Base-by-base conservation (phyloP, 163 green algal species). In the Chlorella variabilis region DNA sequence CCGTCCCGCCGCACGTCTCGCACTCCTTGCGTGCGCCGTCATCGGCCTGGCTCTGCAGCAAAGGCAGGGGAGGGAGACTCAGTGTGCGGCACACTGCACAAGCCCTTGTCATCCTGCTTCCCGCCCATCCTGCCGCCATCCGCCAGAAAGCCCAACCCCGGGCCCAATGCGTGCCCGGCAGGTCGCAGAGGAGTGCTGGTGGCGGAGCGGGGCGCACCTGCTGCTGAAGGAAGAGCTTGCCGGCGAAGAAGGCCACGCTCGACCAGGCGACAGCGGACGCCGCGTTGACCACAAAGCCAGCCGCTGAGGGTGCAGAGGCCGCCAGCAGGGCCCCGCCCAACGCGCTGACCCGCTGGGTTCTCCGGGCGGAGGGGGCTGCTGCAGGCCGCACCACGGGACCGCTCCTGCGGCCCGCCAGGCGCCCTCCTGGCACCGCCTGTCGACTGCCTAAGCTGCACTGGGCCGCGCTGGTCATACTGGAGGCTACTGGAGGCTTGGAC, bases 221-320 rank as follows among this genome's bases (percentile, higher is more conserved):
- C 68, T 75, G 68, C 34, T 77, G 54, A 17, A 85, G 45, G 23
- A 75, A 54, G 27, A 85, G 36, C 25, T 39, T 39, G 36, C 49
- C 54, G 11, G 36, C 80, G n/a, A 85, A 45, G 3, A 8, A 75
- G 25, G 58, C 70, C 20, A 42, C 80, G 4, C 36, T 39, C 23
- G 54, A 17, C 80, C 80, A 85, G 36, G 70, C 70, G 13, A 45
- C 18, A 18, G 78, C 65, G 17, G 78, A 84, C 5, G 49, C 58
- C 13, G 65, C 41, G 27, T 85, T 70, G 13, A 38, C 33, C 27
- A 63, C 56, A 6, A 85, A n/a, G 23, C 65, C 65, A 9, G 65
- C 38, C 7, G 38, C 38, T 18, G 59, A 11, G 7, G 59, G 59
- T 9, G 4, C 54, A n/a, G 62, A 41, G 31, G 33, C 31, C 3